Evolutionary conservation across 2,329 filamentous ascomycete genomes (phyloP).

Genomic region (Aspergillus sp.): DNA sequence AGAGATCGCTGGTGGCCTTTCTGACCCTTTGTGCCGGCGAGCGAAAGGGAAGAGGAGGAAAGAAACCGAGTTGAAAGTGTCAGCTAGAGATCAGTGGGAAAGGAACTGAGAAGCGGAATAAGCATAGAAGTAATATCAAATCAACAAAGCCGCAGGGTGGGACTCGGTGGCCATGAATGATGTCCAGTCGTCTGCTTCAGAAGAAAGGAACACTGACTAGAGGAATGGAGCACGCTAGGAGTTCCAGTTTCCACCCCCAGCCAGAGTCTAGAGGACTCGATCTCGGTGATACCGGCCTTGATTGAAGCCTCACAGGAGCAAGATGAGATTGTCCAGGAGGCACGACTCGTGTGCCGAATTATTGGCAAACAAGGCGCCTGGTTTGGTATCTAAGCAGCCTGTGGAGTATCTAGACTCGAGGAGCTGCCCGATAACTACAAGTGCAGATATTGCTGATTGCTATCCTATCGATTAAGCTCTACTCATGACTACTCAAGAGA

Average conservation of each 20-base stretch:
- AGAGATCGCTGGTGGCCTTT: constrained; percentile 2
- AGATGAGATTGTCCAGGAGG: not conserved
- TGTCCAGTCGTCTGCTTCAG: constrained; percentile 9
- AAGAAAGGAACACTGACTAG: constrained; percentile 4
- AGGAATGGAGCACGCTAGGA: constrained; percentile 25
- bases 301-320: not conserved
- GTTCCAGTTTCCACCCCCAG: constrained; percentile 22
- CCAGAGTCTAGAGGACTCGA: constrained; percentile 10
- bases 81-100: constrained; percentile 10
- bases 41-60: not conserved
- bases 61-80: not conserved
- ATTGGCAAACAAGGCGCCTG: constrained; percentile 1
- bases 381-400: not conserved
- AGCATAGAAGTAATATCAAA: constrained; percentile 14
- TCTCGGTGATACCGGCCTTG: constrained; percentile 9
- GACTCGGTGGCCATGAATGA: constrained; percentile 8
- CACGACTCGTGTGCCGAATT: not conserved
- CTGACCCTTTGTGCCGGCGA: constrained; percentile 1
- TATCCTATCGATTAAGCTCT: constrained; percentile 3
- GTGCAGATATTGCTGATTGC: not conserved
- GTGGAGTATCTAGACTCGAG: not conserved
- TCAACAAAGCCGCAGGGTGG: constrained; percentile 22
- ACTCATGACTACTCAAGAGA: not conserved
- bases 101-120: constrained; percentile 12
- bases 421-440: not conserved